Conservation (phyloP, 495 filamentous ascomycete genomes). For the Daldinia concentrica region DNA sequence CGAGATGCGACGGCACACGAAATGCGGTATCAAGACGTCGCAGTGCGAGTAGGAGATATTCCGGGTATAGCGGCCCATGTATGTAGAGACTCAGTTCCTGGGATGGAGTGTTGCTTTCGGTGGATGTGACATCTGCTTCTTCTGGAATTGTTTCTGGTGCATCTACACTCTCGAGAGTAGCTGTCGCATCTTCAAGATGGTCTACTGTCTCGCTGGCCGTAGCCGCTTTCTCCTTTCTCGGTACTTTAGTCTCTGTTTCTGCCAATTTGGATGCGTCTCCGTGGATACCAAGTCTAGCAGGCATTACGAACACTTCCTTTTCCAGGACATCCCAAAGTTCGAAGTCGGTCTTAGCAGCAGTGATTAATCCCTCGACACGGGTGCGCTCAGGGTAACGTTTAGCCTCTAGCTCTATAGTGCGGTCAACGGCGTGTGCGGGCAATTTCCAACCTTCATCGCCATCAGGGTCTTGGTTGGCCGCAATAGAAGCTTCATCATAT, state of each 20-base stretch:
- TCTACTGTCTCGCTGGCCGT: not conserved
- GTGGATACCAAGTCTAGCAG: constrained; percentile 52
- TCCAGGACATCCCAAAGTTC: constrained; percentile 78
- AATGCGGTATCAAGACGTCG: constrained; percentile 70
- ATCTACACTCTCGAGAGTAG: not conserved
- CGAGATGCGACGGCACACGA: constrained; percentile 65
- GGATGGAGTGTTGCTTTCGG: not conserved
- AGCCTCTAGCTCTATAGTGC: constrained; percentile 47
- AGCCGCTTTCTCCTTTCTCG: not conserved
- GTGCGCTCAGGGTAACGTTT: constrained; percentile 51
- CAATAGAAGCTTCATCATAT: constrained; percentile 14
- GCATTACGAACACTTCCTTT: constrained; percentile 72
- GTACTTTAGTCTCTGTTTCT: not conserved
- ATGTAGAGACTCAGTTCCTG: constrained; percentile 59
- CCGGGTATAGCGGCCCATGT: constrained; percentile 73
- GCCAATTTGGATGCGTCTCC: not conserved
- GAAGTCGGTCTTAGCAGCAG: constrained; percentile 65
- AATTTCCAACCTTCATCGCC: constrained; percentile 43
- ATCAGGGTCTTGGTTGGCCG: constrained; percentile 29
- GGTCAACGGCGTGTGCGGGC: constrained; percentile 35
- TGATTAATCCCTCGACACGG: constrained; percentile 60
- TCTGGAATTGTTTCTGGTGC: not conserved
- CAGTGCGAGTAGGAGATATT: constrained; percentile 69
- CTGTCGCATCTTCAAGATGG: not conserved
- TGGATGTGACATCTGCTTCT: not conserved